Conservation (phyloP, 495 filamentous ascomycete species). For the Penicillium taxi region DNA sequence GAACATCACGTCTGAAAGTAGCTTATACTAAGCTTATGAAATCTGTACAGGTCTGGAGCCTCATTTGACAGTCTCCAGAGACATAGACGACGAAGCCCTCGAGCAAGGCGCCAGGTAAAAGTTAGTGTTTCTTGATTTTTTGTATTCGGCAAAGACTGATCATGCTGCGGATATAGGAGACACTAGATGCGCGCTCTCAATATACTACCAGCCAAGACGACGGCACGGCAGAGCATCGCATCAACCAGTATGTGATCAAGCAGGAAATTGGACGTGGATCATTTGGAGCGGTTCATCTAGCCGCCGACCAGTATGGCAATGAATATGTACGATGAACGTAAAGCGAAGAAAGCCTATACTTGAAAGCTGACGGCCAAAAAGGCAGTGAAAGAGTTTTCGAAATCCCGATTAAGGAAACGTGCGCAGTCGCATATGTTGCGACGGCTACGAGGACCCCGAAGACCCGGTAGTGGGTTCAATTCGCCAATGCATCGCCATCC, state of each 20-base stretch:
- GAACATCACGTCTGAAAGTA: not conserved
- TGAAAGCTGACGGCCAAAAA: slow-evolving; percentile 22
- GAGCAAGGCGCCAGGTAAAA: slow-evolving; percentile 64
- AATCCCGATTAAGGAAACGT: slow-evolving; percentile 82
- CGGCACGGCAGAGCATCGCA: slow-evolving; percentile 65
- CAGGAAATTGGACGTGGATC: slow-evolving; percentile 95
- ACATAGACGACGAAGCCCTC: slow-evolving; percentile 67
- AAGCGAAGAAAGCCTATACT: not conserved
- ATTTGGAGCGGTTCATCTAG: slow-evolving; percentile 89
- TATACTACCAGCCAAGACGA: slow-evolving; percentile 83
- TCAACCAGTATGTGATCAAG: slow-evolving; percentile 92
- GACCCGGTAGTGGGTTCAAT: slow-evolving; percentile 54
- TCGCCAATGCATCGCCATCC: slow-evolving; percentile 51
- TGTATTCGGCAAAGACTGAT: slow-evolving; percentile 20
- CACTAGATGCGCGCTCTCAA: slow-evolving; percentile 78
- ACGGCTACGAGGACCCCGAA: slow-evolving; percentile 47
- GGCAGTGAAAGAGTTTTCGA: slow-evolving; percentile 98
- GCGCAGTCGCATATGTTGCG: slow-evolving; percentile 87
- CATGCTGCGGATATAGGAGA: slow-evolving; percentile 54
- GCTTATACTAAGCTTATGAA: not conserved
- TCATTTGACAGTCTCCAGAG: slow-evolving; percentile 61
- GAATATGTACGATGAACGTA: slow-evolving; percentile 71
- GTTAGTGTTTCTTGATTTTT: slow-evolving; percentile 26
- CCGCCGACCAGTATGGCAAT: slow-evolving; percentile 79
- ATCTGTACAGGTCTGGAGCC: slow-evolving; percentile 35